Base-by-base conservation (phyloP, 2,329 filamentous ascomycete genomes). In the Taxawa tesnikishii region DNA sequence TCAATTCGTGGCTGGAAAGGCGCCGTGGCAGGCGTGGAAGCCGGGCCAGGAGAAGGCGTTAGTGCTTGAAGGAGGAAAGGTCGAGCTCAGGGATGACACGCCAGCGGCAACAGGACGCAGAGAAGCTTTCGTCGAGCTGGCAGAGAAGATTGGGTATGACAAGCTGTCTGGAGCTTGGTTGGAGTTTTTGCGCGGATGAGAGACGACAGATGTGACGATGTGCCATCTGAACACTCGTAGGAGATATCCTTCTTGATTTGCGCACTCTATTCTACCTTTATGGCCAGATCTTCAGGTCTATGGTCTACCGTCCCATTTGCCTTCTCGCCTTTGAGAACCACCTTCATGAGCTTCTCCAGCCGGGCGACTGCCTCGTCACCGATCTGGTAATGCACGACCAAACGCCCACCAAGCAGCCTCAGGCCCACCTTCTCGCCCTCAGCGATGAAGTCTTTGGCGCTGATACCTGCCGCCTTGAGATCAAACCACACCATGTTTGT, bases 401-500 rank as follows among this genome's bases (percentile, higher is more conserved):
- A 50, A 36, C 79, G 60, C 3, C 68, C 69, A 18, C 71, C 70
- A 7, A 62, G 43, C 10, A 77, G 48, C 39, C 59, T 66, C 34
- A 83, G 43, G 0, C 76, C 76, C 33, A 70, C 64, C 44, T 70
- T 64, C 39, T 68, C 55, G 2, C 65, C 74, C 23, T 70, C 53
- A 35, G 63, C 59, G 7, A 69, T 63, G 38, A 76, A 70, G 25
- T 68, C 61, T 31, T 68, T 63, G 4, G 51, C 51, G 3, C 61
- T 58, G 18, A 77, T 51, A 0, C 71, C 70, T 8, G 71, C 68
- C 1, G 67, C 67, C 17, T 73, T 68, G 11, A 90, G 60, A 52
- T 92, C 78, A 36, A 92, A 49, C 83, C 83, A 93, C 19, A 83
- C 73, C 82, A 93, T 92, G 58, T 93, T 93, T n/a, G 84, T 92